Evolutionary conservation across 495 filamentous ascomycete genomes (phyloP), one percentile per base, ranked within the genome.

Genomic region (Tuber aestivum): DNA sequence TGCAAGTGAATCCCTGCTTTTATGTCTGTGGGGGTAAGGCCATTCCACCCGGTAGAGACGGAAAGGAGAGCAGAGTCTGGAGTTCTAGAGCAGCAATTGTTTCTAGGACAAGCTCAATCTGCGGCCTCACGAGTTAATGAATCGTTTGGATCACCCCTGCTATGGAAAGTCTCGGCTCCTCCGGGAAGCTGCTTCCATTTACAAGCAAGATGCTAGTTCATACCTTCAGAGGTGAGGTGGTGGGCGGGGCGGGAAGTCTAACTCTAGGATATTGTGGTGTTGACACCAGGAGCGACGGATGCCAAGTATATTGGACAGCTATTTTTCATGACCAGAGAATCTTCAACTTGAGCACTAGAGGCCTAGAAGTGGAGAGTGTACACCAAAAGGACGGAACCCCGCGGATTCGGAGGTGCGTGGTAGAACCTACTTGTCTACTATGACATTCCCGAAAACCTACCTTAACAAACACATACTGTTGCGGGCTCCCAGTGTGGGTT

Each of bases 1-100:
- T 76, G 93, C 89, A 27, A 92, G 85, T 20, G 93, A 96, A 44
- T 92, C 84, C 23, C 88, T 86, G 75, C 94, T 93, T 73, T 91
- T 86, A 84, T 92, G 94, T 27, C 89, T 90, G 87, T 90, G 91
- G 4, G 88, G 84, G 77, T 90, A 90, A 70, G 86, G 84, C 81
- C 89, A 89, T 83, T 87, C 87, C 70, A 79, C 82, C 76, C 87
- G 87, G 71, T 84, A 84, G 42, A 90, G 82, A 77, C 88, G 87
- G 79, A 3, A 61, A 32, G 27, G n/a, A 61, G 50, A 61, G 50
- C 27, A 61, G 32, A 35, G 27, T 8, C 56, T 35, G 27, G 5
- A 1, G 32, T 18, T 2, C 56, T 6, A 14, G 56, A 65, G 4
- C 56, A 3, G 35, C 14, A 14, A 16, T 10, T 4, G n/a, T 16